phyloP scores from a whole-genome alignment of 352 stramenopile species.

The Phytophthora multivora region DNA sequence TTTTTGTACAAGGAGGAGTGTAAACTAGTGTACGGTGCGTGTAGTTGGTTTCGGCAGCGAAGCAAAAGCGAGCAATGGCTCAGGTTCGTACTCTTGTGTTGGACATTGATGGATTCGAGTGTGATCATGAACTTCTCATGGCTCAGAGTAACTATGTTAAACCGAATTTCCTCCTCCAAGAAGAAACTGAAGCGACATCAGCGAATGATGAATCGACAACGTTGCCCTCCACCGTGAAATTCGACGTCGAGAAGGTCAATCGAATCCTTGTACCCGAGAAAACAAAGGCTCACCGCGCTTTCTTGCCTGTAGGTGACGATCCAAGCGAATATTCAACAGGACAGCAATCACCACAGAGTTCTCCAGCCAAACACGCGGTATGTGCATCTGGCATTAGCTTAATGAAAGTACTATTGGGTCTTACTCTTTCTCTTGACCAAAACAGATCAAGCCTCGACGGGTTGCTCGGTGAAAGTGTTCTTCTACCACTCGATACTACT shows the following conservation, averaged over 20 bases:
- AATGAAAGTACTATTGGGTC: background rate
- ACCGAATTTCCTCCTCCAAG: constrained; percentile 40
- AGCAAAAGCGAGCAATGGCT: constrained; percentile 8
- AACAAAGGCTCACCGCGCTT: background rate
- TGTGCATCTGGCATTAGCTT: background rate
- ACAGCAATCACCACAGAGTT: background rate
- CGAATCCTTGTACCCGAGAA: background rate
- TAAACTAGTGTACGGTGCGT: background rate
- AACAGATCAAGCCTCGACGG: constrained; percentile 12
- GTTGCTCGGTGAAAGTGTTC: constrained; percentile 40
- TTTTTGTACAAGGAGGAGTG: background rate
- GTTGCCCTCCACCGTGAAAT: background rate
- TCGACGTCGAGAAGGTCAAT: constrained; percentile 9
- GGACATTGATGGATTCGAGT: background rate
- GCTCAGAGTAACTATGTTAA: constrained; percentile 37
- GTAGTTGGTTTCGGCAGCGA: constrained; percentile 19
- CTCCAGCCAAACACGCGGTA: constrained; percentile 1
- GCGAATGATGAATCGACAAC: background rate
- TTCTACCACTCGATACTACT: constrained; percentile 39
- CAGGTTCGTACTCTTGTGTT: constrained; percentile 17
- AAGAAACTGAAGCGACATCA: constrained; percentile 8
- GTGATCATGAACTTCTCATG: background rate
- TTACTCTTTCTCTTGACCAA: background rate
- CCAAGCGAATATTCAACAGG: background rate
- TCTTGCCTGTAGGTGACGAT: background rate